Base-by-base conservation (phyloP, 192 early-diverging fungal genomes). In the Lobosporangium transversale region DNA sequence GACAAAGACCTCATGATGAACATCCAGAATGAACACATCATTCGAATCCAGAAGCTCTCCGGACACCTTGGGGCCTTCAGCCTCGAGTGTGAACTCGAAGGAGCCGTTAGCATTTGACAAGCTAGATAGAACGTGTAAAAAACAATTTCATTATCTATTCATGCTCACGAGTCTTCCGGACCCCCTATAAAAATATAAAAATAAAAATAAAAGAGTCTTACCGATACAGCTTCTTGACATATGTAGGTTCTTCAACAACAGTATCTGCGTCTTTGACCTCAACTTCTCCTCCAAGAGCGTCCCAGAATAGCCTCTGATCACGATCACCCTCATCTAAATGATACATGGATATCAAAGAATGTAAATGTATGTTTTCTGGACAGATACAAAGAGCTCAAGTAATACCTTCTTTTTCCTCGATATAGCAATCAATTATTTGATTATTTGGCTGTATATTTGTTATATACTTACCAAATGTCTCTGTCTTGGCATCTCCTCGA, bases 21-120 rank as follows among this genome's bases (percentile, higher is more conserved):
- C 83, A 80, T 94, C 92, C 58, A 90, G 78, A 33, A 94, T 66
- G 69, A 89, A 94, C 31, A 91, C 91, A 66, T 90, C 87, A 26
- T 92, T 79, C 8, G 80, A 68, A 59, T 90, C 83, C 63, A 94
- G 80, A 29, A 82, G 66, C 6, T 62, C 60, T 51, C 70, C 68
- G 5, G 33, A 81, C 15, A 86, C 79, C 21, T 73, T 70, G 26
- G 60, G 37, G 29, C 85, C 84, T 42, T 79, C 68, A 6, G 84
- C 82, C 47, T 88, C 89, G 53, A 83, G 47, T 20, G 76, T 87
- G 64, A 91, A 92, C 42, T 79, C 55, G 27, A 85, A 30, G 11
- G 36, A 7, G 37, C 80, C 85, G 0, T 67, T 81, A 31, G 68
- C 60, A 59, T 85, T 56, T n/a, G 59, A 70, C 44, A 78, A 27